Conservation (phyloP, 2,329 filamentous ascomycete genomes). For the Cladosporium velox region DNA sequence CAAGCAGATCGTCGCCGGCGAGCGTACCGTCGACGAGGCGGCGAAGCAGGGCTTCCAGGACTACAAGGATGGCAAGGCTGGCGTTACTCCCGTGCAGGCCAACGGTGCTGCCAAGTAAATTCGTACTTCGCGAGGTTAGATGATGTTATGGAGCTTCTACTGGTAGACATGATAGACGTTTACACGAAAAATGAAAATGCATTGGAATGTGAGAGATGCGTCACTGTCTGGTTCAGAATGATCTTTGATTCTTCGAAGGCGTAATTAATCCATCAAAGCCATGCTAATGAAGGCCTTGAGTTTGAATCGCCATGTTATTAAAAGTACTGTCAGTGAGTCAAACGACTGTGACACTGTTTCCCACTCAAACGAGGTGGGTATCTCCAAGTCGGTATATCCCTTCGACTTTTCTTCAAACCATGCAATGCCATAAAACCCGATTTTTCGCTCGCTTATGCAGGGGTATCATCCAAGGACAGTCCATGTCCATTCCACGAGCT, state of each 20-base stretch:
- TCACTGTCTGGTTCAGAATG: background rate
- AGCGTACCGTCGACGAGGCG: slow-evolving; percentile 69
- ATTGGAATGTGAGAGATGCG: background rate
- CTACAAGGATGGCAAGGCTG: slow-evolving; percentile 50
- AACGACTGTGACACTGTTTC: background rate
- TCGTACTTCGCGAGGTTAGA: background rate
- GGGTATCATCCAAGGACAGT: slow-evolving; percentile 12
- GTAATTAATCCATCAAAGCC: background rate
- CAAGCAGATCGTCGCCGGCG: slow-evolving; percentile 74
- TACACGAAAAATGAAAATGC: background rate
- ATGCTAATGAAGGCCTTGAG: background rate
- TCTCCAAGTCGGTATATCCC: background rate
- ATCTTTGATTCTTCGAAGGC: background rate
- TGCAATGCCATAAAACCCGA: background rate
- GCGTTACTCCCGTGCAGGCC: slow-evolving; percentile 26
- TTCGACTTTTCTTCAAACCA: background rate
- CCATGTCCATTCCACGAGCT: background rate
- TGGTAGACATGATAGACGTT: slow-evolving; percentile 3
- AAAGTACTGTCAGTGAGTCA: background rate
- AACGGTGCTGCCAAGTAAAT: slow-evolving; percentile 17
- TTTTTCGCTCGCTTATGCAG: slow-evolving; percentile 9
- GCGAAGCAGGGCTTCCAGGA: slow-evolving; percentile 56
- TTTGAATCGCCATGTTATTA: background rate
- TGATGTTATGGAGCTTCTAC: background rate
- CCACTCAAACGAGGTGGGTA: background rate